phyloP scores from a whole-genome alignment of 1,284 basidiomycete species.

The Tilletiaria anomala region DNA sequence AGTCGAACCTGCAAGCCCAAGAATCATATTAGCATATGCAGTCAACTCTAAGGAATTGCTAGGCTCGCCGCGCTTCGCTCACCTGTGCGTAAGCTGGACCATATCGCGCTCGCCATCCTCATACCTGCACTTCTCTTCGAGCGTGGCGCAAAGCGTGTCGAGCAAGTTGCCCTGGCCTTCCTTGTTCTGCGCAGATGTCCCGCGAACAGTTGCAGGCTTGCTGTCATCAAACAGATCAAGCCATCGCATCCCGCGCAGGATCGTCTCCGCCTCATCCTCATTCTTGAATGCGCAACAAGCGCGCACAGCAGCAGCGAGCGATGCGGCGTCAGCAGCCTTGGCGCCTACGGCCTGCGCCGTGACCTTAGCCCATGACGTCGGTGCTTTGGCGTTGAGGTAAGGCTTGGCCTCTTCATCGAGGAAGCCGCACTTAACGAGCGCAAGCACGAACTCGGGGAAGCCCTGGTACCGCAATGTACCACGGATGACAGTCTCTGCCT shows the following conservation, averaged over 20 bases:
- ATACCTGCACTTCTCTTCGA: constrained; percentile 87
- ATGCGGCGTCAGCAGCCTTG: constrained; percentile 46
- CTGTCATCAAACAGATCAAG: constrained; percentile 68
- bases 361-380: constrained; percentile 49
- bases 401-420: constrained; percentile 57
- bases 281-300: constrained; percentile 17
- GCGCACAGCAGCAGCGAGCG: constrained; percentile 21
- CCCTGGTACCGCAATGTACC: constrained; percentile 94
- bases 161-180: constrained; percentile 65
- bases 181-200: constrained; percentile 44
- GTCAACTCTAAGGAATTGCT: constrained; percentile 42
- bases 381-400: constrained; percentile 45
- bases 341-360: constrained; percentile 65
- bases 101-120: constrained; percentile 80
- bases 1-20: no score
- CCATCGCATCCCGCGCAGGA: constrained; percentile 53
- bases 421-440: constrained; percentile 77
- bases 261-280: constrained; percentile 20
- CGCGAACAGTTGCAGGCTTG: constrained; percentile 42
- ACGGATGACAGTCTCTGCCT: constrained; percentile 79
- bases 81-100: constrained; percentile 96
- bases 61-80: constrained; percentile 74
- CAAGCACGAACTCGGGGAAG: constrained; percentile 91
- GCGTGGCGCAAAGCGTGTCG: constrained; percentile 79
- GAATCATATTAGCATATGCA: no score